Percentiles rank a stretch among this genome's conserved stretches.
Evolutionary conservation across 164 flowering plant genomes (phyloP).

Genomic region (Tetracentron sinense): DNA sequence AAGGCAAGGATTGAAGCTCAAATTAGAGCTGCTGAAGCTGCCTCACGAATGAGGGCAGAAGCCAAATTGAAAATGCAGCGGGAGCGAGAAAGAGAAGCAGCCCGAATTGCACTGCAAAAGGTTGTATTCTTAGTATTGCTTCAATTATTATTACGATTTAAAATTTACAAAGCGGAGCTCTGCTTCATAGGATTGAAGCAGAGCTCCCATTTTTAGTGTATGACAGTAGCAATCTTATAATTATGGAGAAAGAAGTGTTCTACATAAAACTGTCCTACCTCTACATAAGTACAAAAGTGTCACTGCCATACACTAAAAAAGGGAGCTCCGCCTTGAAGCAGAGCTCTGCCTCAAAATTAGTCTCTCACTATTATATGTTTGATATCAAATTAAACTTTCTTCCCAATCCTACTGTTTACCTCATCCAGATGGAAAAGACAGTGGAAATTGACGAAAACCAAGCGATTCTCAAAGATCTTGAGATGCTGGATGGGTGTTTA

Average conservation of each 20-base stretch:
- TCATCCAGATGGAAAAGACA: constrained; percentile 58
- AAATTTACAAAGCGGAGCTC: too few relatives aligned
- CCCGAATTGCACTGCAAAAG: constrained; percentile 61
- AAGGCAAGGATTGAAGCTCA: constrained; percentile 61
- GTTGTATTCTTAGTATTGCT: constrained; percentile 21
- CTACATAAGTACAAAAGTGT: too few relatives aligned
- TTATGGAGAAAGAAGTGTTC: too few relatives aligned
- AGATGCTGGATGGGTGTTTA: constrained; percentile 28
- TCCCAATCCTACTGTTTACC: background rate
- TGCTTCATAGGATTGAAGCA: too few relatives aligned
- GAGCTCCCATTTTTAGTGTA: too few relatives aligned
- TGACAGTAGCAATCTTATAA: too few relatives aligned
- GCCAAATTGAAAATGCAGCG: constrained; percentile 45
- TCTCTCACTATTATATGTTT: too few relatives aligned
- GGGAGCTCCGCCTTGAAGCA: too few relatives aligned
- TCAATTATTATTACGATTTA: too few relatives aligned
- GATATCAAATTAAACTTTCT: background rate
- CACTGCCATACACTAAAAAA: too few relatives aligned
- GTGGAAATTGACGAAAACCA: constrained; percentile 51
- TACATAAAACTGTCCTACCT: too few relatives aligned
- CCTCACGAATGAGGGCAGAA: constrained; percentile 42
- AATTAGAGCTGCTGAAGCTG: constrained; percentile 63
- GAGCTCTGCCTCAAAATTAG: too few relatives aligned
- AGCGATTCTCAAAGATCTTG: constrained; percentile 46
- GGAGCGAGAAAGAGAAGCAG: constrained; percentile 72